Base-by-base conservation (phyloP, 2,329 filamentous ascomycete genomes). In the Calonectria ilicicola region DNA sequence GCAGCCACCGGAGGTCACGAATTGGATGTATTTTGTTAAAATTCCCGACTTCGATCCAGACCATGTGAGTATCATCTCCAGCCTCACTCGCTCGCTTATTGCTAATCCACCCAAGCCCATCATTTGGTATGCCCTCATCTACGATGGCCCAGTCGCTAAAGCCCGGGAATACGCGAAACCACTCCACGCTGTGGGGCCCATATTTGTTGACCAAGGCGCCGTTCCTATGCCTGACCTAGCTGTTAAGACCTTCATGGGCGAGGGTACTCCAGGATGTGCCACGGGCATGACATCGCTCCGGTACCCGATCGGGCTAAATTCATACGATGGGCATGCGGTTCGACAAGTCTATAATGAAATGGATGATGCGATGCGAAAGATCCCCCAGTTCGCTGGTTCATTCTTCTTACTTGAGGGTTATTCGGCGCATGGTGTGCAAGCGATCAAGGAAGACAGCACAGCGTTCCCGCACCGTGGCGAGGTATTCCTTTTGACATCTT, bases 351-450 rank as follows among this genome's bases (percentile, higher is more conserved):
- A 80, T 62, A 72, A 82, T 29, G 74, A 80, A 17, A 86, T 85
- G 74, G 72, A 69, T 14, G 73, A 77, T 19, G 74, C 80, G 15
- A 70, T 74, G 0, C 63, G 56, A 1, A 67, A 69, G 0, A n/a
- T 71, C 2, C 75, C 76, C 1, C 68, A 77, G 14, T 72, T 78
- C 9, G 62, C 70, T 2, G 72, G 72, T 1, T 78, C 77, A 5
- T 82, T 90, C 42, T 88, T 90, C 80, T 85, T 90, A 82, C 87
- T 90, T 53, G 89, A 91, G 75, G 87, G 87, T 8, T 91, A 91
- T 80, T 84, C 75, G 1, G 74, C 73, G 0, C 71, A 77, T 0
- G 73, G 70, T 1, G 75, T 77, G 1, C 75, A 68, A 7, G 44
- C 64, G 1, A 3, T 71, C 1, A 64, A 75, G 0, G 60, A 72